Evolutionary conservation across 2,329 filamentous ascomycete species (phyloP).

Genomic region (Malbranchea zuffiana): DNA sequence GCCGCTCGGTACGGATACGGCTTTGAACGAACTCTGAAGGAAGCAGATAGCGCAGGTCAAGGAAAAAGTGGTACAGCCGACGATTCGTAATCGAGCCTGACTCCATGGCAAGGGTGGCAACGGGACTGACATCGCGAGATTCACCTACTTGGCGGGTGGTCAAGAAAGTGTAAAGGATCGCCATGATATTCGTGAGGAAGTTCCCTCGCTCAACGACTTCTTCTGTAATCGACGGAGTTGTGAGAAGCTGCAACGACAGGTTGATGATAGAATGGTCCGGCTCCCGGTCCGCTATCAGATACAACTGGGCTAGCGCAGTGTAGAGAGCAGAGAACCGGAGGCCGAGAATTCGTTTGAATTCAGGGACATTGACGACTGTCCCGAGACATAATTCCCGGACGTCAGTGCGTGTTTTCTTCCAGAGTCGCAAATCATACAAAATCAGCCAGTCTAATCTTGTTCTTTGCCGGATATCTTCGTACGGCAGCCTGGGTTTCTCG

Average conservation of each 20-base stretch:
- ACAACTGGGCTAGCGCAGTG: slow-evolving; percentile 84
- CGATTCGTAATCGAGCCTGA: slow-evolving; percentile 89
- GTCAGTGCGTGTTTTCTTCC: slow-evolving; percentile 89
- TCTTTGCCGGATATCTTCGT: slow-evolving; percentile 80
- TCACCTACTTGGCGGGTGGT: slow-evolving; percentile 93
- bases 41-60: slow-evolving; percentile 84
- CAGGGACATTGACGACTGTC: slow-evolving; percentile 85
- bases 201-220: slow-evolving; percentile 93
- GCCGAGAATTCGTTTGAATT: slow-evolving; percentile 90
- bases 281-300: slow-evolving; percentile 89
- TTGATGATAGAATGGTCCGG: slow-evolving; percentile 99
- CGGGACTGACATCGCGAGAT: slow-evolving; percentile 75
- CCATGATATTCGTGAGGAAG: slow-evolving; percentile 88
- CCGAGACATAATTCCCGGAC: slow-evolving; percentile 90
- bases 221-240: slow-evolving; percentile 88
- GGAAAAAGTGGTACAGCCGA: slow-evolving; percentile 94
- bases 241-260: slow-evolving; percentile 89
- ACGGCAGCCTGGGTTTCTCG: slow-evolving; percentile 52
- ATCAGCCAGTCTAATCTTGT: slow-evolving; percentile 90
- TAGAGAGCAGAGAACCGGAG: slow-evolving; percentile 92
- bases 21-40: slow-evolving; percentile 80
- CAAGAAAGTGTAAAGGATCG: slow-evolving; percentile 93
- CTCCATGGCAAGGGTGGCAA: slow-evolving; percentile 82
- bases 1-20: slow-evolving; percentile 66
- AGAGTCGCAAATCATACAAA: slow-evolving; percentile 85